These are phyloP conservation scores for Amanita inopinata DNA, from an alignment of 768 basidiomycete genomes.

Conservation along the genomic window DNA sequence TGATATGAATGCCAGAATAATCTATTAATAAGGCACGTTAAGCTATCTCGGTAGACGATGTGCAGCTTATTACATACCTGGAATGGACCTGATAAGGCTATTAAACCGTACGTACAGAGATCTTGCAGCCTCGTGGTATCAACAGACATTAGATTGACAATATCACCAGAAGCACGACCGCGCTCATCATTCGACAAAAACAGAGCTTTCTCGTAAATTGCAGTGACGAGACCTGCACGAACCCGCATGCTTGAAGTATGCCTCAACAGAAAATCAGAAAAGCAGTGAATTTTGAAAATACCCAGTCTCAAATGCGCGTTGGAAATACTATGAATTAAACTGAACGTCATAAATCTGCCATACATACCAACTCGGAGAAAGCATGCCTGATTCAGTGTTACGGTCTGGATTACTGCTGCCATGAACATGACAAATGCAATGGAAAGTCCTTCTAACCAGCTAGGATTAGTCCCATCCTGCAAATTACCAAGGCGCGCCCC, in stretches of 20 bases:
- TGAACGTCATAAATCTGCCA: neutral
- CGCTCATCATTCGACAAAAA: conserved; percentile 82
- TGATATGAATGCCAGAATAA: conserved; percentile 81
- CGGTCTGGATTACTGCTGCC: conserved; percentile 68
- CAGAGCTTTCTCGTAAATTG: conserved; percentile 80
- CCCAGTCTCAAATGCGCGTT: conserved; percentile 70
- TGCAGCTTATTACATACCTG: too few relatives aligned
- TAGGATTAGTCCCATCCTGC: conserved; percentile 19
- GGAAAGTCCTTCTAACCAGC: conserved; percentile 56
- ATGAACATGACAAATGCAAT: conserved; percentile 76
- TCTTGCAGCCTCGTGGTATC: conserved; percentile 75
- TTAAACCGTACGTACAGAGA: conserved; percentile 74
- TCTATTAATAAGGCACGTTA: conserved; percentile 36
- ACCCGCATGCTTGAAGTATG: conserved; percentile 64
- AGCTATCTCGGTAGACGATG: too few relatives aligned
- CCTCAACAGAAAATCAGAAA: neutral
- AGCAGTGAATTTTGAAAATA: conserved; percentile 10
- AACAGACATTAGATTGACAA: conserved; percentile 91
- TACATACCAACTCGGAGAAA: neutral
- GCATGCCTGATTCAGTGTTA: conserved; percentile 68
- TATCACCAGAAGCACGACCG: conserved; percentile 76
- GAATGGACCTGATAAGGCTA: conserved; percentile 77
- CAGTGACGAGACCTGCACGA: conserved; percentile 77
- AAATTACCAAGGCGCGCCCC: conserved; percentile 27
- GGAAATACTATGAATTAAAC: conserved; percentile 57